These are phyloP conservation scores for Macrocybe gigantea DNA, from an alignment of 768 basidiomycete species.

Conservation along the genomic window DNA sequence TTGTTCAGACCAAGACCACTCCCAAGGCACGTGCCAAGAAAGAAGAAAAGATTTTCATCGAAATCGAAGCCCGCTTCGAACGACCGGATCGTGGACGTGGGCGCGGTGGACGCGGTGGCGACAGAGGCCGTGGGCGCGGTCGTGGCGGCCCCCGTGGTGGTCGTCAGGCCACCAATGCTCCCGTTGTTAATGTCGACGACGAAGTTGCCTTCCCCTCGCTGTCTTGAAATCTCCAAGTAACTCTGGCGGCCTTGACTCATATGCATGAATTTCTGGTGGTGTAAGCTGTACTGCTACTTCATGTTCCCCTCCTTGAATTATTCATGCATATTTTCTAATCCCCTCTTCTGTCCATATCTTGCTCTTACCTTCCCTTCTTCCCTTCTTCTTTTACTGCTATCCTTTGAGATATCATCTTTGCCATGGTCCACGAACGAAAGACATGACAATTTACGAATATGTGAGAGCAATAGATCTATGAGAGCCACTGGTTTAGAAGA, in stretches of 20 bases:
- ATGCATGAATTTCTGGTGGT: constrained; percentile 10
- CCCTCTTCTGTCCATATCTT: constrained; percentile 3
- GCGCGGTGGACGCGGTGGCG: constrained; percentile 46
- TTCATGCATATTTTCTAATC: constrained; percentile 11
- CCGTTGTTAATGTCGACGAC: constrained; percentile 70
- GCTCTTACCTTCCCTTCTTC: constrained; percentile 5
- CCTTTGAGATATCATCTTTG: constrained; percentile 11
- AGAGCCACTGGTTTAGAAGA: too few relatives aligned
- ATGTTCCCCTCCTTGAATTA: constrained; percentile 7
- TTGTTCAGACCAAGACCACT: constrained; percentile 50
- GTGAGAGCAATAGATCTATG: too few relatives aligned
- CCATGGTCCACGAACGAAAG: constrained; percentile 20
- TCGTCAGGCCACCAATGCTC: constrained; percentile 27
- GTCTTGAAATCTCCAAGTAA: constrained; percentile 29
- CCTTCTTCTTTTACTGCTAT: constrained; percentile 16
- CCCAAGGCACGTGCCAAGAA: constrained; percentile 72
- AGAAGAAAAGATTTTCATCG: constrained; percentile 87
- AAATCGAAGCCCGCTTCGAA: constrained; percentile 88
- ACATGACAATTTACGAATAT: constrained; percentile 8
- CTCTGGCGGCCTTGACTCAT: not conserved
- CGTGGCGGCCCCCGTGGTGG: constrained; percentile 39
- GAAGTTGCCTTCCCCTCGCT: constrained; percentile 88
- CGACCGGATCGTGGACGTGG: constrained; percentile 69
- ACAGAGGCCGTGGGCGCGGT: constrained; percentile 26
- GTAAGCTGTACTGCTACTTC: constrained; percentile 7